Evolutionary conservation across 305 asterid species (phyloP).

Genomic region (Solanum hybrid): DNA sequence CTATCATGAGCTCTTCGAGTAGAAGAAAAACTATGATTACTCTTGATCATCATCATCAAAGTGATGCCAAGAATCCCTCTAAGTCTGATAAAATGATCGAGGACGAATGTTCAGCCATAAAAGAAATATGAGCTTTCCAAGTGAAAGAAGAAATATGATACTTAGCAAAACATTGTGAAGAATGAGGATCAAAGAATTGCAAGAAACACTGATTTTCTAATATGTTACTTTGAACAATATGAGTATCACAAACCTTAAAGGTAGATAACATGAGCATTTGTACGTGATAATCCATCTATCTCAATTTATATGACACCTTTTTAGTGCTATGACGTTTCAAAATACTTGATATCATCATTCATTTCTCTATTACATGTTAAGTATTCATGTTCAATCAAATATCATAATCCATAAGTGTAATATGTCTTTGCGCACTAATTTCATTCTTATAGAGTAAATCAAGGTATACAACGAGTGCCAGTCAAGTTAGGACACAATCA

Average conservation of each 20-base stretch:
- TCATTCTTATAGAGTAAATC: background rate
- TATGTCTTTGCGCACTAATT: background rate
- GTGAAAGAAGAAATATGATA: conserved; percentile 13
- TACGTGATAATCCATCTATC: background rate
- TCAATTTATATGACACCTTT: background rate
- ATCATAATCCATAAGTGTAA: background rate
- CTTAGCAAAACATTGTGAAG: conserved; percentile 44
- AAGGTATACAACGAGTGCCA: background rate
- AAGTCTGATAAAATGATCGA: conserved; percentile 35
- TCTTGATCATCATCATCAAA: conserved; percentile 20
- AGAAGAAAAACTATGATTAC: conserved; percentile 27
- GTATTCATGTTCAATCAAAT: background rate
- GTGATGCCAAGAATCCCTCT: background rate
- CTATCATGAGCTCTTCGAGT: conserved; percentile 39
- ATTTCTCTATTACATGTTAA: background rate
- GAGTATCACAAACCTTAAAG: too few species aligned
- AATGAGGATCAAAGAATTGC: too few species aligned
- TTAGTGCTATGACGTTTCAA: background rate
- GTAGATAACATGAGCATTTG: background rate
- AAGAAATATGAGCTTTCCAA: conserved; percentile 43
- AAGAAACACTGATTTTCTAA: too few species aligned
- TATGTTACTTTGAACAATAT: too few species aligned
- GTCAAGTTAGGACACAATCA: background rate
- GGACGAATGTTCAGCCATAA: conserved; percentile 72
- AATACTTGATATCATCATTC: fast-evolving